Conservation (phyloP, 345 rosid genomes). For the Murraya paniculata region DNA sequence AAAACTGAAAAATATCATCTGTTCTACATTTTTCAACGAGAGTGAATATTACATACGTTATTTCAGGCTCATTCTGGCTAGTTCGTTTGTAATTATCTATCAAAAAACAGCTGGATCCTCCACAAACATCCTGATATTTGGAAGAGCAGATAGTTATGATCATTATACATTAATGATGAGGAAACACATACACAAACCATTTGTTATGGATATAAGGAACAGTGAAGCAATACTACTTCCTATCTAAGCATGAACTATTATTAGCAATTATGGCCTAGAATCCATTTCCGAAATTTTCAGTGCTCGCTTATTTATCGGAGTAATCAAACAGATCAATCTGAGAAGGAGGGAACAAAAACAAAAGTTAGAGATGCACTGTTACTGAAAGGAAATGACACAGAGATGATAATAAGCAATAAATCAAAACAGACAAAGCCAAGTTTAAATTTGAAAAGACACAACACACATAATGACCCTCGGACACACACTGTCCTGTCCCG, state of each 20-base stretch:
- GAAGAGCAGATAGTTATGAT: constrained; percentile 22
- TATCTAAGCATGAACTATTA: background rate
- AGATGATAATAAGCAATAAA: background rate
- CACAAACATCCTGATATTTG: constrained; percentile 66
- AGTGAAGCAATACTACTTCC: background rate
- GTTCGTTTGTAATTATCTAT: constrained; percentile 43
- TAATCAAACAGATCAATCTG: background rate
- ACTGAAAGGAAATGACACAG: background rate
- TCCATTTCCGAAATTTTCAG: background rate
- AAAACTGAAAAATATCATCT: constrained; percentile 3
- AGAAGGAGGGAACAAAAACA: background rate
- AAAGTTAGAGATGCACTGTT: background rate
- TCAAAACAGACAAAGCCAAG: background rate
- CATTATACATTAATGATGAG: background rate
- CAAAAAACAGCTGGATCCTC: constrained; percentile 67
- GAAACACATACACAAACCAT: background rate
- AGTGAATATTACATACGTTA: constrained; percentile 48
- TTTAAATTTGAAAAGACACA: background rate
- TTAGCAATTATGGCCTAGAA: background rate
- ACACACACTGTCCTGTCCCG: background rate
- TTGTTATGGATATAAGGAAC: background rate
- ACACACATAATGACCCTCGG: background rate
- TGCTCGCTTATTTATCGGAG: background rate
- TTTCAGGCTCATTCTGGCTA: constrained; percentile 52
- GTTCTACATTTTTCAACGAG: constrained; percentile 11